A percentile compares a stretch with the other conserved stretches of the same genome.
These are phyloP conservation scores for Hyphopichia pseudoburtonii DNA, from an alignment of 1,139 yeast genomes.

Conservation along the genomic window DNA sequence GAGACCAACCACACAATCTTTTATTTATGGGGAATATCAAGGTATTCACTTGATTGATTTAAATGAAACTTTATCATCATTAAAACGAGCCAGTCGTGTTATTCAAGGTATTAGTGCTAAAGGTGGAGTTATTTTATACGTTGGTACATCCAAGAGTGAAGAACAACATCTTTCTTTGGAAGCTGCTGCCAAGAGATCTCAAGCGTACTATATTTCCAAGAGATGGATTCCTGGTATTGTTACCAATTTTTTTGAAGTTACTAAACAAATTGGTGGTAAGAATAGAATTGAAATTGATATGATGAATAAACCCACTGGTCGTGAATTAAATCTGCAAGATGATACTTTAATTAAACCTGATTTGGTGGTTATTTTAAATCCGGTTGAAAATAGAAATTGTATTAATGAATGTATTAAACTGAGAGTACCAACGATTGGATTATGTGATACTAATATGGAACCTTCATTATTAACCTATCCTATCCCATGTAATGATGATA, in stretches of 20 bases:
- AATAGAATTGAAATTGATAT: conserved; percentile 48
- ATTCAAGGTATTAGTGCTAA: conserved; percentile 76
- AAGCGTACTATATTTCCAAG: conserved; percentile 78
- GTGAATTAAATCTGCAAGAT: conserved; percentile 50
- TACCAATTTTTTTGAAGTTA: conserved; percentile 78
- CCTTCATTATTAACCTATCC: conserved; percentile 90
- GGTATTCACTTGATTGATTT: conserved; percentile 88
- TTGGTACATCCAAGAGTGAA: conserved; percentile 77
- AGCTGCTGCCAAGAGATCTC: conserved; percentile 73
- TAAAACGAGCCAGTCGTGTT: conserved; percentile 79
- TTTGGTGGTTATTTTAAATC: conserved; percentile 80
- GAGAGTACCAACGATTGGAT: conserved; percentile 89
- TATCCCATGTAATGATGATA: conserved; percentile 94
- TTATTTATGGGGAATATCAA: conserved; percentile 80
- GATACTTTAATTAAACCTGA: conserved; percentile 74
- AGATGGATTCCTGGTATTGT: conserved; percentile 96
- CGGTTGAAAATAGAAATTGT: conserved; percentile 82
- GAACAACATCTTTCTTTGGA: conserved; percentile 70
- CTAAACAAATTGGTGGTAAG: conserved; percentile 69
- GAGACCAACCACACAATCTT: conserved; percentile 87
- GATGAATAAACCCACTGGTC: conserved; percentile 50
- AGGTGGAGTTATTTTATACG: conserved; percentile 82
- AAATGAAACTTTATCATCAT: conserved; percentile 72
- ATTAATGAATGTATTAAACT: conserved; percentile 78
- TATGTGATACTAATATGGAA: conserved; percentile 91